Base-by-base conservation (phyloP, 371 early-diverging fungal species). In the Mucor piriformis region DNA sequence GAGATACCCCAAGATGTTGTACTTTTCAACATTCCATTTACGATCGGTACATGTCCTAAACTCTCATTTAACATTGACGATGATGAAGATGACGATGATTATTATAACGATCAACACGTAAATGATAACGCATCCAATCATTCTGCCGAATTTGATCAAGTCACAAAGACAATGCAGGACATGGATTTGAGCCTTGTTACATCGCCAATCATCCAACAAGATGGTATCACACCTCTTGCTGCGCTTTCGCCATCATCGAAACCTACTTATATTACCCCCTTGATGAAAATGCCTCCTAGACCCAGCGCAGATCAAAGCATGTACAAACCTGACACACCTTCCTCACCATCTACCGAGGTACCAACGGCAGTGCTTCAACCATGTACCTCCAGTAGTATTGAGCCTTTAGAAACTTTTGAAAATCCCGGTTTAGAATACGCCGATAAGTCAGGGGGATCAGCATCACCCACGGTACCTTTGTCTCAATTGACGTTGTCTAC, bases 1-100 rank as follows among this genome's bases (percentile, higher is more conserved):
- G 64, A 63, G 32, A 25, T 63, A 15, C 47, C 62, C 6, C 35
- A 38, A 21, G 64, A 72, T 44, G 55, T 64, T 23, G 59, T 69
- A 0, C 21, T 50, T 4, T 69, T 70, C 38, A 61, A 65, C n/a
- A n/a, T 58, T 12, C 66, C 69, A 6, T 65, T 78, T 43, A 63
- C 61, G n/a, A 60, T 78, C 21, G 78, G 78, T n/a, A 78, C 78
- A 2, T 69, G 56, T 23, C 75, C 78, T 2, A 72, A 61, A 35
- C 65, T 69, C 25, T 54, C 63, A 1, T 60, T 70, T 20, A 60
- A 62, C 13, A 78, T 78, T 24, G 78, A 78, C 23, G 67, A 69
- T 5, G 69, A 66, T 21, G 62, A 54, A 10, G 50, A 49, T 15
- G 40, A 29, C 15, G 13, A 20, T 0, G 38, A 20, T 6, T 24